Evolutionary conservation across 345 rosid species (phyloP).

Genomic region (Hirschfeldia incana): DNA sequence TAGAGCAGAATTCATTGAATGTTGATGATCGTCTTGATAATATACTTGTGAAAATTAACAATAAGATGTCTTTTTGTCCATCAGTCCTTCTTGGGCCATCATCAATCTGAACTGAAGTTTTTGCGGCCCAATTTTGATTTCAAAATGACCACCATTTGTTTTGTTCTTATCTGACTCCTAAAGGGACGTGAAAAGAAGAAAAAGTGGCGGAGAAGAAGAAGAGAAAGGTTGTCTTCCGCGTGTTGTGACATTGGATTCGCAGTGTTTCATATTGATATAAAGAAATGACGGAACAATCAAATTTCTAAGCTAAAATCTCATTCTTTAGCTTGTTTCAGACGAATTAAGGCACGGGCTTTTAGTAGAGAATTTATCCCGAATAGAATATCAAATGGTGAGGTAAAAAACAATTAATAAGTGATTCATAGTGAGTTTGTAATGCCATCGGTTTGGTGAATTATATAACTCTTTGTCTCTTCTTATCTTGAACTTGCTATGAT

Average conservation of each 20-base stretch:
- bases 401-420: too few relatives aligned
- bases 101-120: not conserved
- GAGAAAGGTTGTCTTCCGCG: not conserved
- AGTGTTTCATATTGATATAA: too few relatives aligned
- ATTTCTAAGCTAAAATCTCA: too few relatives aligned
- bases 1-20: not conserved
- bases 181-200: not conserved
- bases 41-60: not conserved
- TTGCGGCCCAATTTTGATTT: conserved; percentile 13
- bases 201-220: not conserved
- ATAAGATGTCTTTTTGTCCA: not conserved
- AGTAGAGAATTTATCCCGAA: not conserved
- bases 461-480: too few relatives aligned
- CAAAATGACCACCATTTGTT: not conserved
- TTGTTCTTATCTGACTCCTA: not conserved
- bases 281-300: too few relatives aligned
- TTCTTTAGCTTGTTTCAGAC: too few relatives aligned
- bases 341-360: not conserved
- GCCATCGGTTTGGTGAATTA: too few relatives aligned
- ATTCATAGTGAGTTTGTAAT: not conserved
- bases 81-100: conserved; percentile 1
- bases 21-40: not conserved
- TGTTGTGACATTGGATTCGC: too few relatives aligned
- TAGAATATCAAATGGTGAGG: too few relatives aligned
- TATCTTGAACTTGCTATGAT: conserved; percentile 3